A percentile compares a stretch with the other conserved stretches of the same genome.
These are phyloP conservation scores for Cercophora sp. DNA, from an alignment of 495 filamentous ascomycete genomes.

Conservation along the genomic window DNA sequence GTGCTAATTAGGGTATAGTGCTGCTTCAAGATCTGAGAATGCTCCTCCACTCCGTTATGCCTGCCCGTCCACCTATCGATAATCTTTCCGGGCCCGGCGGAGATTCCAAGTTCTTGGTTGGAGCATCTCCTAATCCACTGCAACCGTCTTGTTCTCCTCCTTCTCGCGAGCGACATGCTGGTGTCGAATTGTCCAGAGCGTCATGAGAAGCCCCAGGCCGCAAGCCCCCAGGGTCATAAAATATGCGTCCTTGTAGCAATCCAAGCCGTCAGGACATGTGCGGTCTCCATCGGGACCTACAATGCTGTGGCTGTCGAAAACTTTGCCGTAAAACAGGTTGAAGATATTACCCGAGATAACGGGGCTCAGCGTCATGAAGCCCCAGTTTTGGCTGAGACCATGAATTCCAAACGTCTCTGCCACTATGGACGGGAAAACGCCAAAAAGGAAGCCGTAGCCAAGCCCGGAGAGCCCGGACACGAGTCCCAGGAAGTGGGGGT, in stretches of 20 bases:
- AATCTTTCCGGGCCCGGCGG: too few species aligned
- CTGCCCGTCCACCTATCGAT: too few species aligned
- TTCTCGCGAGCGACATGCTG: conserved; percentile 42
- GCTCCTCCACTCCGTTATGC: too few species aligned
- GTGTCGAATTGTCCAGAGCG: conserved; percentile 72
- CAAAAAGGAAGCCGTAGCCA: conserved; percentile 91
- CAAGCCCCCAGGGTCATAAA: conserved; percentile 76
- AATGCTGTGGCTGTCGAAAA: conserved; percentile 77
- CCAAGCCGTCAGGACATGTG: conserved; percentile 72
- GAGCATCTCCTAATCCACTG: conserved; percentile 26
- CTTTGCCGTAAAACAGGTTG: conserved; percentile 78
- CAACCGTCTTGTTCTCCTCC: conserved; percentile 29
- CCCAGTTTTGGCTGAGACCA: conserved; percentile 91
- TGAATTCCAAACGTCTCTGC: conserved; percentile 87
- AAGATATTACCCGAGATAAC: conserved; percentile 85
- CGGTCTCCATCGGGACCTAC: conserved; percentile 63
- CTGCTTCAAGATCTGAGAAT: too few species aligned
- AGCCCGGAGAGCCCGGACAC: conserved; percentile 83
- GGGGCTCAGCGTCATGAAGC: conserved; percentile 84
- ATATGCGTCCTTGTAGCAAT: conserved; percentile 80
- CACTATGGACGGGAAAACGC: conserved; percentile 87
- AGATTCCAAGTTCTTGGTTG: too few species aligned
- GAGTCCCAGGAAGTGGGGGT: conserved; percentile 71
- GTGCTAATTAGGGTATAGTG: too few species aligned
- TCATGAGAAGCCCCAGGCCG: conserved; percentile 61